Evolutionary conservation across 2,329 filamentous ascomycete genomes (phyloP).

Genomic region (Colletotrichum sp.): DNA sequence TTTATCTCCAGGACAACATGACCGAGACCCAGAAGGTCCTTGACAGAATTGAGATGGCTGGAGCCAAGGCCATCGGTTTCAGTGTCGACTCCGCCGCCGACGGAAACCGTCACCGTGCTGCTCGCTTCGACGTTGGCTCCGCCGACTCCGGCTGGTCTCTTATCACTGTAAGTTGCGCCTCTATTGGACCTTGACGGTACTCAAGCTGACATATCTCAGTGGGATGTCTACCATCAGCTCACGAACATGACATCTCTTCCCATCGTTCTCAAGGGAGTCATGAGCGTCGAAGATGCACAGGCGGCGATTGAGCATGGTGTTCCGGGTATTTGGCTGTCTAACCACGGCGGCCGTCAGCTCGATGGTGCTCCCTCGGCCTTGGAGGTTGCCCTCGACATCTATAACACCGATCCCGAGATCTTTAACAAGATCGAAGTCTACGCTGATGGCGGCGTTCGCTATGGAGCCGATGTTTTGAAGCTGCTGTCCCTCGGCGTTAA

Average conservation of each 20-base stretch:
- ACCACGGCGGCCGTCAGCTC: constrained; percentile 48
- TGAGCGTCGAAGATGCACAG: constrained; percentile 38
- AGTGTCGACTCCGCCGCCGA: constrained; percentile 44
- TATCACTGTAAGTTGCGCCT: not conserved
- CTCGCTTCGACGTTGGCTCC: constrained; percentile 42
- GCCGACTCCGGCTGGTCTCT: constrained; percentile 26
- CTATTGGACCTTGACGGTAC: accelerated
- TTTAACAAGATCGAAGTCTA: constrained; percentile 43
- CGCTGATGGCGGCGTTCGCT: constrained; percentile 48
- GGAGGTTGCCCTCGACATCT: constrained; percentile 44
- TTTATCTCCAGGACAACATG: constrained; percentile 36
- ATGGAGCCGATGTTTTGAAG: constrained; percentile 46
- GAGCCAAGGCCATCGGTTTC: constrained; percentile 41
- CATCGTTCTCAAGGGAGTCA: constrained; percentile 46
- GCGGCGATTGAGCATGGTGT: constrained; percentile 36
- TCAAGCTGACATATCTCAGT: not conserved
- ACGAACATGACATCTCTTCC: constrained; percentile 39
- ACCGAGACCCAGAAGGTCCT: constrained; percentile 36
- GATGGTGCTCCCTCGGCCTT: constrained; percentile 43
- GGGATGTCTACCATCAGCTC: constrained; percentile 42
- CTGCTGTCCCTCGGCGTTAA: constrained; percentile 47
- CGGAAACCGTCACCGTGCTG: constrained; percentile 44
- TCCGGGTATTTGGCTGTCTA: constrained; percentile 43
- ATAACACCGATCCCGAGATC: constrained; percentile 39
- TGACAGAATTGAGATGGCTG: constrained; percentile 33